These are phyloP conservation scores for Suillus clintonianus DNA, from an alignment of 768 basidiomycete species.

Conservation along the genomic window DNA sequence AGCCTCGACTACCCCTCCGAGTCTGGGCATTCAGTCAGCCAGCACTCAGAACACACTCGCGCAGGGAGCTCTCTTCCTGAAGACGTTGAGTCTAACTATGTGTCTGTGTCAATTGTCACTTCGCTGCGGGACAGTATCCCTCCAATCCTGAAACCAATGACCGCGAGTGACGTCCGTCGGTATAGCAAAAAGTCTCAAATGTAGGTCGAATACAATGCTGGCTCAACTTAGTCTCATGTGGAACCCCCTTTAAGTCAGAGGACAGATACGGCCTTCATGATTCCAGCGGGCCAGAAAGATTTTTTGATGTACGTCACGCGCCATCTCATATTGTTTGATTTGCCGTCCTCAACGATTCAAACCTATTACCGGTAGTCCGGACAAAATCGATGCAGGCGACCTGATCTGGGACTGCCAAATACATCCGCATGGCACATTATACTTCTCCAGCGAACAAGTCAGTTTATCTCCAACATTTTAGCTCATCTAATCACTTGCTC, in stretches of 20 bases:
- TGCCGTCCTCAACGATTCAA: background rate
- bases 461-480: background rate
- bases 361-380: background rate
- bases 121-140: background rate
- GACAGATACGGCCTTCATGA: background rate
- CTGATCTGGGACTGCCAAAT: background rate
- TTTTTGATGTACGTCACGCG: background rate
- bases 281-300: background rate
- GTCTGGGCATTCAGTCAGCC: background rate
- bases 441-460: background rate
- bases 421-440: background rate
- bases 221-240: background rate
- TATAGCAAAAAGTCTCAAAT: slow-evolving; percentile 4
- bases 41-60: background rate
- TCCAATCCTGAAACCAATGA: background rate
- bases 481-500: background rate
- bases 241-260: background rate
- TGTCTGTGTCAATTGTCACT: background rate
- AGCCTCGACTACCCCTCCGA: background rate
- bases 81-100: background rate
- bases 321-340: background rate
- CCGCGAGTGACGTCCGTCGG: background rate
- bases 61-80: background rate
- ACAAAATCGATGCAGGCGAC: background rate
- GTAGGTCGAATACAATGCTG: background rate